These are phyloP conservation scores for Trichoderma harzianum DNA, from an alignment of 2,329 filamentous ascomycete genomes.

Conservation along the genomic window DNA sequence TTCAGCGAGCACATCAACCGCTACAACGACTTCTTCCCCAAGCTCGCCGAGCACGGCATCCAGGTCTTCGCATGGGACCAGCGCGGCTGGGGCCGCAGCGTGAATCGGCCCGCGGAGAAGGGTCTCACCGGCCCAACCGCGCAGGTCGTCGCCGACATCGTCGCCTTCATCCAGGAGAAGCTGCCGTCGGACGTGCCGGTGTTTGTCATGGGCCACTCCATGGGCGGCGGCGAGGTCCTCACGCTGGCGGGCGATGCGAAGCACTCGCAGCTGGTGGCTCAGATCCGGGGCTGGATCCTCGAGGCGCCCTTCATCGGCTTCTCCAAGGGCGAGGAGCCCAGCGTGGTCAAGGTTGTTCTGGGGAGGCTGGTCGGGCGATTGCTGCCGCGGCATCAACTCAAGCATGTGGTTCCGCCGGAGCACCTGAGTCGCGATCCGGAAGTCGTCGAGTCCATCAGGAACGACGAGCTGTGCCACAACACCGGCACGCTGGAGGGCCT, in stretches of 20 bases:
- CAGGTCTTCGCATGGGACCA: conserved; percentile 79
- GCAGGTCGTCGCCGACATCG: conserved; percentile 73
- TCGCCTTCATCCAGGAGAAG: conserved; percentile 65
- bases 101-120: conserved; percentile 55
- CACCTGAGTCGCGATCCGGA: conserved; percentile 65
- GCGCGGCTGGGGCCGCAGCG: conserved; percentile 81
- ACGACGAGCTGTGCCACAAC: conserved; percentile 73
- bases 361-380: conserved; percentile 67
- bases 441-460: conserved; percentile 56
- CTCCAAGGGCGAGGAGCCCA: conserved; percentile 61
- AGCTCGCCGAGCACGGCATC: conserved; percentile 67
- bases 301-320: conserved; percentile 79
- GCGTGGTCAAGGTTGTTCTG: conserved; percentile 56
- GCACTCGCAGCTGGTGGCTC: conserved; percentile 52
- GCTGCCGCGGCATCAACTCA: conserved; percentile 64
- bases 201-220: conserved; percentile 86
- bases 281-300: conserved; percentile 69
- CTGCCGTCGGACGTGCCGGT: conserved; percentile 56
- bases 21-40: conserved; percentile 71
- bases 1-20: conserved; percentile 82
- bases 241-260: conserved; percentile 51
- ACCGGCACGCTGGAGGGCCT: conserved; percentile 83
- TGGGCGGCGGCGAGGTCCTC: conserved; percentile 80
- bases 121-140: conserved; percentile 73
- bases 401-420: conserved; percentile 60